Conservation (phyloP, 352 stramenopile genomes). For the Phytophthora quininea region DNA sequence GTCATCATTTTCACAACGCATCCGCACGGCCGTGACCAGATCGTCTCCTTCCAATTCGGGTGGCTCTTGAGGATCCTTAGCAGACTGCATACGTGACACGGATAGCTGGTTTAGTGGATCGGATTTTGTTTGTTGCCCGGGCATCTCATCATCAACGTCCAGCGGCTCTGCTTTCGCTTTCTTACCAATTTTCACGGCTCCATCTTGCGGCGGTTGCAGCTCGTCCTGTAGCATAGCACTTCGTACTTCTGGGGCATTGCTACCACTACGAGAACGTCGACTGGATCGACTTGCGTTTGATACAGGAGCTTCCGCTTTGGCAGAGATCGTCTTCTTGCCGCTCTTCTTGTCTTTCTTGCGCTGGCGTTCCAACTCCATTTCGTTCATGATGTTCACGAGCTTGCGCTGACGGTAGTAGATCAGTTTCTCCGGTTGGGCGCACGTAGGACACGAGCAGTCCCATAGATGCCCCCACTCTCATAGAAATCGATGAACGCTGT, state of each 20-base stretch:
- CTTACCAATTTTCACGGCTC: not conserved
- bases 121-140: not conserved
- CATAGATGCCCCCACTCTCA: conserved; percentile 38
- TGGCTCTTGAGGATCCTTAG: conserved; percentile 4
- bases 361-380: conserved; percentile 38
- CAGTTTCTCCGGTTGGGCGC: conserved; percentile 38
- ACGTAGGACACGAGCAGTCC: conserved; percentile 52
- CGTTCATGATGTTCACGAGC: conserved; percentile 51
- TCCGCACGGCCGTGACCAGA: conserved; percentile 24
- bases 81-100: not conserved
- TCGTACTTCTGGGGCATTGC: conserved; percentile 4
- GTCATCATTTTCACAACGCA: conserved; percentile 13
- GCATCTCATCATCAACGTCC: conserved; percentile 6
- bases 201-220: not conserved
- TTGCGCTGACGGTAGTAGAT: conserved; percentile 42
- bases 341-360: conserved; percentile 32
- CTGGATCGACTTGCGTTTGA: conserved; percentile 17
- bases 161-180: conserved; percentile 4
- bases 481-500: conserved; percentile 54
- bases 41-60: conserved; percentile 20
- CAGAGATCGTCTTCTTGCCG: not conserved
- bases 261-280: conserved; percentile 20
- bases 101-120: not conserved
- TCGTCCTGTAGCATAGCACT: not conserved
- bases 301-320: conserved; percentile 1